Conservation (phyloP, 768 basidiomycete genomes). For the Lactarius hatsudake region DNA sequence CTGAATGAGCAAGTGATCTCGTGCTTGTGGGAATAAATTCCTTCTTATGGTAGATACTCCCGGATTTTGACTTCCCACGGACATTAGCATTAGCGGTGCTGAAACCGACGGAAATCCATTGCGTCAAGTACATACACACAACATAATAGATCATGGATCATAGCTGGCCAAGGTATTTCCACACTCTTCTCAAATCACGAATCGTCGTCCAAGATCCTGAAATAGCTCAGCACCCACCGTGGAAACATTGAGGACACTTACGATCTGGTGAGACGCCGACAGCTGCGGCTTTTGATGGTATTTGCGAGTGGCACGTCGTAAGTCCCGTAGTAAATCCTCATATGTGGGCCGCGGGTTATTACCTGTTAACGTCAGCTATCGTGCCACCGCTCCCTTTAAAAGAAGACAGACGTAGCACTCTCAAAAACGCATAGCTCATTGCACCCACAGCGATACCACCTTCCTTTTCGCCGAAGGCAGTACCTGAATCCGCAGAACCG, state of each 20-base stretch:
- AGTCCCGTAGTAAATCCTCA: constrained; percentile 23
- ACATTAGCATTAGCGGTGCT: not conserved
- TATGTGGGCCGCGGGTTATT: constrained; percentile 22
- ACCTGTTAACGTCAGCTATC: constrained; percentile 9
- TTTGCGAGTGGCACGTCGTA: constrained; percentile 24
- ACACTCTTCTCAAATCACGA: constrained; percentile 16
- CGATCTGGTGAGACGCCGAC: constrained; percentile 26
- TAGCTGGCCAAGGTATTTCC: not conserved
- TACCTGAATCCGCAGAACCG: constrained; percentile 24
- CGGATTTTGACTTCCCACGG: too few species aligned
- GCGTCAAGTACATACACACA: constrained; percentile 13
- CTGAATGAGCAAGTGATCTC: not conserved
- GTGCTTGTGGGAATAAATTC: not conserved
- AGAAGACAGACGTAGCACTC: constrained; percentile 13
- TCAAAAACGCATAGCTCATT: constrained; percentile 29
- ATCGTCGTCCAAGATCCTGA: constrained; percentile 18
- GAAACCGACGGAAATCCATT: constrained; percentile 1
- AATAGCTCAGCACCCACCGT: not conserved
- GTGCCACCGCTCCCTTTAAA: not conserved
- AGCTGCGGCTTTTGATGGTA: constrained; percentile 28
- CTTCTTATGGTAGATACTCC: not conserved
- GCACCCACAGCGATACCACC: constrained; percentile 26
- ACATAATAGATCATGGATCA: constrained; percentile 4
- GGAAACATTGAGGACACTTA: constrained; percentile 11
- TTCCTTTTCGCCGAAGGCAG: constrained; percentile 11